Conservation (phyloP, 2,329 filamentous ascomycete species). For the Leptographium lundbergii region DNA sequence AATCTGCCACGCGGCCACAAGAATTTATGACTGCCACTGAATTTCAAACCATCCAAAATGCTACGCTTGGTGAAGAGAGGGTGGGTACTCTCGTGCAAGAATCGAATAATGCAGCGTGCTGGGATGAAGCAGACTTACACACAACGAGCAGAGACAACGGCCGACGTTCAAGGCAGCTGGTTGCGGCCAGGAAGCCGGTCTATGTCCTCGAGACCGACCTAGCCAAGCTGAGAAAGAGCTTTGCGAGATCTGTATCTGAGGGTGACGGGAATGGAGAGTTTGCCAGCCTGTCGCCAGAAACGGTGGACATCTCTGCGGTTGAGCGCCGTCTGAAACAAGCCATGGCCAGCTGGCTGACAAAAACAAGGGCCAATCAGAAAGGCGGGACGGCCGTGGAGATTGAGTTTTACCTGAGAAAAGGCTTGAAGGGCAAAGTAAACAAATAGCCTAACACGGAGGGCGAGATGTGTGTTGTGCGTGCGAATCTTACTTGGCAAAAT, state of each 20-base stretch:
- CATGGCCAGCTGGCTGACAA: constrained; percentile 7
- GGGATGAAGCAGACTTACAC: not conserved
- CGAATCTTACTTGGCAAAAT: not conserved
- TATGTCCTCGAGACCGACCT: constrained; percentile 2
- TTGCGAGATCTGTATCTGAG: not conserved
- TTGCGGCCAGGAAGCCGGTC: not conserved
- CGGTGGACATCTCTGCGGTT: constrained; percentile 5
- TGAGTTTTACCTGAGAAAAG: constrained; percentile 8
- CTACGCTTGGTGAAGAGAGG: not conserved
- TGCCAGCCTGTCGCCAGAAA: constrained; percentile 1
- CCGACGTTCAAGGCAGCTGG: not conserved
- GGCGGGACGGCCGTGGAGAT: constrained; percentile 2
- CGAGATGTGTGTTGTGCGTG: not conserved
- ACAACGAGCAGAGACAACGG: not conserved
- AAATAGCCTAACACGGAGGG: not conserved
- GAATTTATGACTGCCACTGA: not conserved
- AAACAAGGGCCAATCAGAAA: not conserved
- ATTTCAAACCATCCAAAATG: not conserved
- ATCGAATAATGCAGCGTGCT: not conserved
- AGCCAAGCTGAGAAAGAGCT: not conserved
- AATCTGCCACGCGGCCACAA: not conserved
- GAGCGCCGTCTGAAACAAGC: constrained; percentile 5
- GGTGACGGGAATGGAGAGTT: not conserved
- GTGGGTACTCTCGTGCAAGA: not conserved
- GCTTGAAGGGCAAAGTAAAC: constrained; percentile 5